A percentile compares a stretch with the other conserved stretches of the same genome.
These are phyloP conservation scores for Alternaria sp. DNA, from an alignment of 2,329 filamentous ascomycete genomes.

Conservation along the genomic window DNA sequence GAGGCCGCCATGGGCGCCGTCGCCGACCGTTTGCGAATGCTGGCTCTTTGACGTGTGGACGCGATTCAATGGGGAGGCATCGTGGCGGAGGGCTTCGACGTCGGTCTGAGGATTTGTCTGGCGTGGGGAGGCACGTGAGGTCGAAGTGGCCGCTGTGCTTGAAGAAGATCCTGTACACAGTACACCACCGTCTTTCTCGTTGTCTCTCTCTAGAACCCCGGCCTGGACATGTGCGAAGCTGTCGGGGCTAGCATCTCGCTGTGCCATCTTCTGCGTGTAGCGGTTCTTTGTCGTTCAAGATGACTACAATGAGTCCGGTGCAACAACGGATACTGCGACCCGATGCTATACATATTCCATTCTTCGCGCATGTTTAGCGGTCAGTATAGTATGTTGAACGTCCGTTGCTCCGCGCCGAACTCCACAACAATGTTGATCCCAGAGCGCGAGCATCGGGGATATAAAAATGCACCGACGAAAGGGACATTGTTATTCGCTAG, in stretches of 20 bases:
- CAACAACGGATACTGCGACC: not conserved
- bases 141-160: slow-evolving; percentile 42
- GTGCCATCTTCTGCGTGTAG: slow-evolving; percentile 58
- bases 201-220: slow-evolving; percentile 36
- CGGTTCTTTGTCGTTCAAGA: slow-evolving; percentile 61
- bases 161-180: slow-evolving; percentile 61
- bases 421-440: slow-evolving; percentile 11
- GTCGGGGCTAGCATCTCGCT: slow-evolving; percentile 60
- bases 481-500: not conserved
- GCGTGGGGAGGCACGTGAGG: slow-evolving; percentile 61
- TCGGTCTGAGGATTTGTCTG: slow-evolving; percentile 67
- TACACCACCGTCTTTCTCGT: slow-evolving; percentile 56
- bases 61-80: slow-evolving; percentile 71
- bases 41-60: slow-evolving; percentile 75
- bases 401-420: slow-evolving; percentile 6
- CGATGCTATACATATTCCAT: not conserved
- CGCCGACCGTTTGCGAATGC: slow-evolving; percentile 74
- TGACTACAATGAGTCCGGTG: slow-evolving; percentile 5
- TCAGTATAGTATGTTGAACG: not conserved
- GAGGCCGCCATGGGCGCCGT: slow-evolving; percentile 2
- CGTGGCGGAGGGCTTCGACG: slow-evolving; percentile 63
- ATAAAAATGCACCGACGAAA: not conserved
- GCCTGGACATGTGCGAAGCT: slow-evolving; percentile 47
- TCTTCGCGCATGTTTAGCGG: not conserved
- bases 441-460: slow-evolving; percentile 2